A percentile compares a stretch with the other conserved stretches of the same genome.
phyloP scores from a whole-genome alignment of 345 rosid species.

The Eucalyptus brandiana region DNA sequence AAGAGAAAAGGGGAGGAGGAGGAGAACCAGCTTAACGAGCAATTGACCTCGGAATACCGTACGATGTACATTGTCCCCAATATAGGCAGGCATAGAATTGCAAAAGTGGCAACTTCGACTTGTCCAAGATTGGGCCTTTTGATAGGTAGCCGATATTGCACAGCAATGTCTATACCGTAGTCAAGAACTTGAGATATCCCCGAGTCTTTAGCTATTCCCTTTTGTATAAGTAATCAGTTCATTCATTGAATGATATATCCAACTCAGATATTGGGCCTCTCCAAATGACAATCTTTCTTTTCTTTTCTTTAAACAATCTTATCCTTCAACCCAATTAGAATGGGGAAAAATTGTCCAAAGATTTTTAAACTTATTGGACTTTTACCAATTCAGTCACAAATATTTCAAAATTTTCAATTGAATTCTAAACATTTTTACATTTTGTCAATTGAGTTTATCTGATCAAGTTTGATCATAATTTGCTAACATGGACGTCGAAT shows the following conservation, averaged over 20 bases:
- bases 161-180: not conserved
- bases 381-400: no score
- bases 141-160: not conserved
- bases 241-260: not conserved
- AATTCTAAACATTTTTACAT: no score
- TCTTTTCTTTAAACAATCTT: no score
- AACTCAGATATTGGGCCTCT: no score
- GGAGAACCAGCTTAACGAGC: not conserved
- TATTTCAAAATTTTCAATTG: no score
- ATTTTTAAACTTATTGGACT: no score
- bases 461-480: no score
- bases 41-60: not conserved
- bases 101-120: not conserved
- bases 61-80: not conserved
- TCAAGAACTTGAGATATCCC: not conserved
- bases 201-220: not conserved
- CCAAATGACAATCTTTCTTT: no score
- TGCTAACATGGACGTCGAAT: fast-evolving
- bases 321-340: no score
- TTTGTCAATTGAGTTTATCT: fast-evolving
- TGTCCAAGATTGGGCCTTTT: not conserved
- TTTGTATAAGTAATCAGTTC: not conserved
- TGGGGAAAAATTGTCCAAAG: no score
- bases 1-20: not conserved
- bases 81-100: not conserved